Conservation (phyloP, 2,329 filamentous ascomycete genomes). For the Ophiocordyceps australis region DNA sequence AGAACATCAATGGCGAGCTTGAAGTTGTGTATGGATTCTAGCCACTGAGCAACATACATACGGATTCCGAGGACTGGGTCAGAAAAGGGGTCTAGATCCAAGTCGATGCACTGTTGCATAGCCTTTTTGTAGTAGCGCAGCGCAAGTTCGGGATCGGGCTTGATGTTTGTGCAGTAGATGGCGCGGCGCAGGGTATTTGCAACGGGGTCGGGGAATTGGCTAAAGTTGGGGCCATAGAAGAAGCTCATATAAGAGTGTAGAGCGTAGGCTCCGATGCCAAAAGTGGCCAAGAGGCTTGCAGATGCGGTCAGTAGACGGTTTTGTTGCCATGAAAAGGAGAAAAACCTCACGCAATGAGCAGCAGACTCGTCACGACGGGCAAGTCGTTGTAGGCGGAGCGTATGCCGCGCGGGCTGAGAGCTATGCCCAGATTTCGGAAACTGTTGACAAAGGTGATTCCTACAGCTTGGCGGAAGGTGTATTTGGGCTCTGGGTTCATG, state of each 20-base stretch:
- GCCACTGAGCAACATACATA: slow-evolving; percentile 60
- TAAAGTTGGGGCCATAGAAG: slow-evolving; percentile 36
- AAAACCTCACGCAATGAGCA: slow-evolving; percentile 11
- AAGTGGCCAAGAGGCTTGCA: slow-evolving; percentile 11
- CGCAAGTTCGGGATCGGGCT: slow-evolving; percentile 56
- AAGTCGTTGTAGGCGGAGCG: slow-evolving; percentile 14
- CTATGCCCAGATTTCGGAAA: slow-evolving; percentile 14
- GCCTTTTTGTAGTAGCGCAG: slow-evolving; percentile 73
- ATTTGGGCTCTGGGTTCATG: slow-evolving; percentile 7
- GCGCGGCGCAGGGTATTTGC: slow-evolving; percentile 67
- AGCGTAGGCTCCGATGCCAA: slow-evolving; percentile 11
- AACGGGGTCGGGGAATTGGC: slow-evolving; percentile 47
- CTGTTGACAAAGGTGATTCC: slow-evolving; percentile 13
- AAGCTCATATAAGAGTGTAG: slow-evolving; percentile 30
- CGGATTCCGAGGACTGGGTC: slow-evolving; percentile 84
- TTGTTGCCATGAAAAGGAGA: too few relatives aligned
- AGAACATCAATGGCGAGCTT: slow-evolving; percentile 57
- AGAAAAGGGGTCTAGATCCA: slow-evolving; percentile 72
- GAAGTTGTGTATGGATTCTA: slow-evolving; percentile 59
- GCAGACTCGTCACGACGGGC: slow-evolving; percentile 11
- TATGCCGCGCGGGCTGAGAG: slow-evolving; percentile 16
- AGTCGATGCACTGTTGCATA: slow-evolving; percentile 51
- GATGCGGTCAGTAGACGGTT: not conserved
- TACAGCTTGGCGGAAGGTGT: slow-evolving; percentile 12
- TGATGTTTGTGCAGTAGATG: slow-evolving; percentile 69